These are phyloP conservation scores for Solanum hybrid DNA, from an alignment of 305 asterid genomes.

Conservation along the genomic window DNA sequence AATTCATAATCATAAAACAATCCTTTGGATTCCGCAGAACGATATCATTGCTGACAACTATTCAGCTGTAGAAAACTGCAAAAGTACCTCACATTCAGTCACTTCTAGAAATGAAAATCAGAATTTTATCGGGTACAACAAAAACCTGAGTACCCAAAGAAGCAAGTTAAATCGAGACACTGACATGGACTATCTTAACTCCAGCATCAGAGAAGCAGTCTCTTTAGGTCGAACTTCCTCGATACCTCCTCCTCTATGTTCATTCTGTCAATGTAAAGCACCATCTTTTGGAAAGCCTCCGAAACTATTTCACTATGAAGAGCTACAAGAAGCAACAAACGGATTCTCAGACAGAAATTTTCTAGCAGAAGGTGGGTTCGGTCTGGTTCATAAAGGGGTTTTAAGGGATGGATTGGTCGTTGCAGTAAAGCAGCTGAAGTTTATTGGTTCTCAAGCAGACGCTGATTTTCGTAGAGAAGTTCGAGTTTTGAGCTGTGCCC, in stretches of 20 bases:
- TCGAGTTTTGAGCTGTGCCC: conserved; percentile 78
- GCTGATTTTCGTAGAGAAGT: conserved; percentile 84
- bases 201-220: conserved; percentile 74
- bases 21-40: conserved; percentile 38
- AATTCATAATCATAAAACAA: conserved; percentile 24
- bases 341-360: conserved; percentile 53
- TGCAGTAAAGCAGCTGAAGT: conserved; percentile 66
- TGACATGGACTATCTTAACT: conserved; percentile 27
- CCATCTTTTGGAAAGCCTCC: conserved; percentile 87
- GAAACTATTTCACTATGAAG: conserved; percentile 50
- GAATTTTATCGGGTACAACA: conserved; percentile 11
- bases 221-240: conserved; percentile 51
- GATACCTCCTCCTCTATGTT: conserved; percentile 72
- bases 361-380: conserved; percentile 65
- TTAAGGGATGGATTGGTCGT: conserved; percentile 56
- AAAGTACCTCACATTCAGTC: conserved; percentile 13
- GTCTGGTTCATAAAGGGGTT: conserved; percentile 65
- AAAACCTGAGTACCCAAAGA: conserved; percentile 8
- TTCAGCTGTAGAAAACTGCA: conserved; percentile 16
- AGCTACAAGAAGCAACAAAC: conserved; percentile 65
- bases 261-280: conserved; percentile 60
- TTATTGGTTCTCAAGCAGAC: conserved; percentile 52
- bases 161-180: conserved; percentile 6
- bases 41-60: conserved; percentile 19
- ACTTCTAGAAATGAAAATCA: conserved; percentile 13